Conservation (phyloP, 179 eudicot genomes). For the Spergularia azorica region DNA sequence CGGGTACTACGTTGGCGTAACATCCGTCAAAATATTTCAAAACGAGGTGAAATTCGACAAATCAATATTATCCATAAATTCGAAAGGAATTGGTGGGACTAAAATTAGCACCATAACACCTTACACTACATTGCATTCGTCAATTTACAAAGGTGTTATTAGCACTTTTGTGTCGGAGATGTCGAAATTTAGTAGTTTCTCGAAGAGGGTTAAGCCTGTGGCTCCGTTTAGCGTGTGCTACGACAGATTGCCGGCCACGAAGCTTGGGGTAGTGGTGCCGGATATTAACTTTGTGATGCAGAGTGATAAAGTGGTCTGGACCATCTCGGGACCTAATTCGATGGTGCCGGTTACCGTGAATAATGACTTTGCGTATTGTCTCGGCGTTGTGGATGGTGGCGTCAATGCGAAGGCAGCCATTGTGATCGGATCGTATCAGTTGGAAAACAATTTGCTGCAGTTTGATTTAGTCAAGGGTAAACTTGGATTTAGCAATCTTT, state of each 20-base stretch:
- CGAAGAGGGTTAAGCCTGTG: conserved; percentile 26
- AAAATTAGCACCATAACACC: conserved; percentile 48
- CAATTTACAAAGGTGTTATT: conserved; percentile 36
- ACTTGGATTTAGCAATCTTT: conserved; percentile 45
- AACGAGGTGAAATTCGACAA: conserved; percentile 27
- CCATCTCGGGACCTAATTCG: conserved; percentile 37
- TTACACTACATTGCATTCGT: conserved; percentile 42
- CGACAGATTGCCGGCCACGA: conserved; percentile 19
- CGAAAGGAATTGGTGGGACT: conserved; percentile 37
- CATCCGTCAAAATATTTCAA: conserved; percentile 22
- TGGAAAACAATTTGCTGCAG: conserved; percentile 53
- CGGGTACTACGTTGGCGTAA: conserved; percentile 36
- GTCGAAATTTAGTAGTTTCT: conserved; percentile 7
- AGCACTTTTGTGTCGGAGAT: conserved; percentile 27
- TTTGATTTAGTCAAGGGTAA: conserved; percentile 40
- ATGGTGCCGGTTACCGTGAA: conserved; percentile 30
- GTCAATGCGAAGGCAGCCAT: conserved; percentile 30
- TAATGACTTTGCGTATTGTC: conserved; percentile 28
- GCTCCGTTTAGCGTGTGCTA: conserved; percentile 52
- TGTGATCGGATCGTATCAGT: conserved; percentile 46
- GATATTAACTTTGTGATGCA: conserved; percentile 38
- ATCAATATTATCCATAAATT: conserved; percentile 29
- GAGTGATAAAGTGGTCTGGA: conserved; percentile 28
- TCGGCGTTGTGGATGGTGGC: conserved; percentile 50
- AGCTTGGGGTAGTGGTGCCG: conserved; percentile 32